Evolutionary conservation across 495 filamentous ascomycete species (phyloP), one percentile per base, ranked within the genome.

Genomic region (Diplogelasinospora grovesii): DNA sequence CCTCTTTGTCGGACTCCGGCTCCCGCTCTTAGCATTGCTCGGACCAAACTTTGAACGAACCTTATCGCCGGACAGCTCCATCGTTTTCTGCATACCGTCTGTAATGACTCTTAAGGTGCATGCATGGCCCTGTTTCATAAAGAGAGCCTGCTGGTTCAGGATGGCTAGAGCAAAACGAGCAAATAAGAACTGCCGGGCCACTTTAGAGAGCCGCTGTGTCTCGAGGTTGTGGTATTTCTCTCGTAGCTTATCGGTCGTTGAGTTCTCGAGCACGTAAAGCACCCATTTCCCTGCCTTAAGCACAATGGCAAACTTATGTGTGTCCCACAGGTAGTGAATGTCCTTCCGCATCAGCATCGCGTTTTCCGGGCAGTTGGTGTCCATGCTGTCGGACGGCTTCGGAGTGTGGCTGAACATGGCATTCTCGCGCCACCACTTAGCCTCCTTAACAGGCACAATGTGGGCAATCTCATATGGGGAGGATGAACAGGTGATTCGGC

Each of bases 361-460:
- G 35, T 38, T 38, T 9, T 38, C 35, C 20, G 8, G 35, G 35
- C 21, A 37, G 35, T 37, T 10, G 21, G 35, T 37, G 16, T 25
- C 4, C 20, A 25, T 2, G 35, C 20, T 24, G 21, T 9, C 35
- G 21, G 5, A 5, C 22, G 35, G 35, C 20, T 24, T 21, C 21
- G 4, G 20, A 8, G 35, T 22, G 35, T 37, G 16, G 2, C 2
- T 9, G 22, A 24, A 25, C 35, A 37, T 37, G 21, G 16, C 1
- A 16, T 26, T 38, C 13, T 38, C 35, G n/a, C 27, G 2, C 35
- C 35, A 38, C 35, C 35, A 38, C 3, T 27, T 2, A 4, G 8
- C 2, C 2, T 38, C 8, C 18, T 26, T 16, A 25, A 23, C 35
- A 23, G 35, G 35, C 9, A 38, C 19, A 9, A 38, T 38, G 22